Base-by-base conservation (phyloP, 441 rosid genomes). In the Bocquillonia castaneifolia region DNA sequence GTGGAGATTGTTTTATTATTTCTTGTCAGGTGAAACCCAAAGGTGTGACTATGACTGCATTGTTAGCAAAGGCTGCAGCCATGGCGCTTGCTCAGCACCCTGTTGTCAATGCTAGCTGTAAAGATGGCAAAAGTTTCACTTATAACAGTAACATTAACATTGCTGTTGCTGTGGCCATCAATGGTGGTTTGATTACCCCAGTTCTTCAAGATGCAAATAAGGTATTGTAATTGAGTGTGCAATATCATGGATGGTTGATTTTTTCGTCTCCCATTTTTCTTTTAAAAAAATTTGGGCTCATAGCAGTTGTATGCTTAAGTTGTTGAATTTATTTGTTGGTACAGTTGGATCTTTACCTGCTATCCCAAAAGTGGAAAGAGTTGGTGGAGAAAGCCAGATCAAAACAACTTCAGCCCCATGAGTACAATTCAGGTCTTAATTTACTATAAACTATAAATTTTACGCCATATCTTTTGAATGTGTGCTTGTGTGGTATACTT, bases 311-410 rank as follows among this genome's bases (percentile, higher is more conserved):
- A 68, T 36, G 4, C 61, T 64, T 25, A 44, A 62, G 36, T 61
- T 23, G 18, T 31, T 70, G 59, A 77, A 29, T 64, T 48, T 17
- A 62, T 75, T 66, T 76, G 55, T 64, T 81, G 71, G 60, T 22
- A 18, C 76, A 92, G 99, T 72, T 92, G 97, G 99, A 94, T 75
- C 81, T 91, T 26, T 94, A 90, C 76, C 77, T 90, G 62, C 68
- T 94, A 73, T 92, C 99, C 5, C 90, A 87, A 81, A 94, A 87
- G 81, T 92, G 98, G 98, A 94, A 92, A 84, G 99, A 92, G 81
- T 77, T 94, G 76, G 97, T 92, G 50, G 91, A 86, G 75, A 94
- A 90, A 80, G 97, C 96, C 68, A 81, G 96, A 66, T 72, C 87
- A 55, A 92, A 92, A 84, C 96, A 88, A 77, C 87, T 94, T 72